These are phyloP conservation scores for Eucalyptus tenuipes DNA, from an alignment of 345 rosid species.

Conservation along the genomic window DNA sequence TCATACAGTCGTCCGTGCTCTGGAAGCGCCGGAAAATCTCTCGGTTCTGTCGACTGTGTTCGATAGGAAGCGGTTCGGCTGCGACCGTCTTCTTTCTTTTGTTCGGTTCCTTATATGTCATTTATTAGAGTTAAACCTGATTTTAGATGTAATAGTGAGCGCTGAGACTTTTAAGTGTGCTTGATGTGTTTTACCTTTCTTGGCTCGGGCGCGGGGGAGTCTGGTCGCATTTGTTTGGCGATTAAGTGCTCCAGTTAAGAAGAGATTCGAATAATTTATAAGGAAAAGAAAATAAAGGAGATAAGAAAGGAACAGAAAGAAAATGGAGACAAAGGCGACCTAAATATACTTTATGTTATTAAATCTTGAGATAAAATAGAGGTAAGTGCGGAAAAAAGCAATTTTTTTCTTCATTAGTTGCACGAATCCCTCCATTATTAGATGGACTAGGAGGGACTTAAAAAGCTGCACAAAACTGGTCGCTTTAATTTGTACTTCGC, in stretches of 20 bases:
- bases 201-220: not conserved
- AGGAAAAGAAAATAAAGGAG: not conserved
- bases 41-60: not conserved
- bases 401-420: not conserved
- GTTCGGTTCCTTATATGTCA: not conserved
- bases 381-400: not conserved
- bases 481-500: not conserved
- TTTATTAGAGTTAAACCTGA: not conserved
- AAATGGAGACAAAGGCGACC: not conserved
- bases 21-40: not conserved
- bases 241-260: not conserved
- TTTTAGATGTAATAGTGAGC: not conserved
- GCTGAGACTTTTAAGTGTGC: not conserved
- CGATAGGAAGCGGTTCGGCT: not conserved
- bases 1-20: not conserved
- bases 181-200: not conserved
- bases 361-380: not conserved
- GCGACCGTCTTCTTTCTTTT: not conserved
- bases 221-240: not conserved
- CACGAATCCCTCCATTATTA: not conserved
- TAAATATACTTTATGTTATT: not conserved
- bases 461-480: not conserved
- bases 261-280: not conserved
- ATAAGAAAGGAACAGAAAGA: not conserved
- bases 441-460: not conserved